Evolutionary conservation across 768 basidiomycete species (phyloP), one percentile per base, ranked within the genome.

Genomic region (Phaeolepiota aurea): DNA sequence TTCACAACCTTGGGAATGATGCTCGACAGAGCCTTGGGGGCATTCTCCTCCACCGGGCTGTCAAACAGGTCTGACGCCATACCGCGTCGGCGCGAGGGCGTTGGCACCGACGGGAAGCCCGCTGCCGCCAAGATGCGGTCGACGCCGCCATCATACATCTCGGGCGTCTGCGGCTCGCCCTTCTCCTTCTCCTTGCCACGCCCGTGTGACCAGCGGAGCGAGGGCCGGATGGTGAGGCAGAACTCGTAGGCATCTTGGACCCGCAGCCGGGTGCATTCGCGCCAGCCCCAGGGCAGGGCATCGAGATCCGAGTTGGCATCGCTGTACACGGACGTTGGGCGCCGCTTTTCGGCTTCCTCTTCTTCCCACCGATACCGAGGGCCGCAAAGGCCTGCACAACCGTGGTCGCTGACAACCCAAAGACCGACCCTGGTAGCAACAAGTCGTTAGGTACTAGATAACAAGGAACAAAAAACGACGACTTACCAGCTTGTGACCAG

Each of bases 341-440:
- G 55, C 2, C 65, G 65, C 64, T 82, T 82, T 53, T 83, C 81
- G 12, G 65, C 68, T 19, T 79, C 77, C 37, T 82, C 76, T 62
- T 90, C 88, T 54, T 90, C 87, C 88, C 86, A 88, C 47, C 82
- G 71, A 51, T 79, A 77, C 11, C 85, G 77, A 7, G 88, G 88
- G 32, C 88, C 88, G 57, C 86, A 87, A 12, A 90, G 55, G n/a
- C 88, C 87, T 37, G 77, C 87, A 35, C 82, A 84, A 43, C 76
- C 76, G 43, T 86, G 74, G 32, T 79, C 84, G 35, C 83, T 86
- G 49, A 86, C 62, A 39, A 83, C 53, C 87, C 87, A 91, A 13
- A 93, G 69, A 35, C 82, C 83, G 37, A 86, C 56, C 76, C 86
- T 87, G 48, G 12, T 40, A 31, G 22, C 33, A 25, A 38, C 19